These are phyloP conservation scores for Citrullus amarus DNA, from an alignment of 306 rosid genomes.

Conservation along the genomic window DNA sequence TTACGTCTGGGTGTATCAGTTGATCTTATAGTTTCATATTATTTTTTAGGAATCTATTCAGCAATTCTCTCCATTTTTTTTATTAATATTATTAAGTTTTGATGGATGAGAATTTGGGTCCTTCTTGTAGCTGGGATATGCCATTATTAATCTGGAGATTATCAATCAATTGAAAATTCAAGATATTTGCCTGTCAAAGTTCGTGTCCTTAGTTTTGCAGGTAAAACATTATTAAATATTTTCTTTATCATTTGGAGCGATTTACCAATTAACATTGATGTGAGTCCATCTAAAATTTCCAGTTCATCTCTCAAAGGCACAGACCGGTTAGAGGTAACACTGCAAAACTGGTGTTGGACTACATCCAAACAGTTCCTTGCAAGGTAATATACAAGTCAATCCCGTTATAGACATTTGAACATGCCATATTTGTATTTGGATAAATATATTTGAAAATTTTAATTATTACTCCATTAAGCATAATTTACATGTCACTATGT, in stretches of 20 bases:
- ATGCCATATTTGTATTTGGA: background rate
- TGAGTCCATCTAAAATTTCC: conserved; percentile 19
- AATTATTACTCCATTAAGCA: background rate
- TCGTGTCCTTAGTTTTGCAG: conserved; percentile 57
- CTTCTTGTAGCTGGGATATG: conserved; percentile 73
- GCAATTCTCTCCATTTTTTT: background rate
- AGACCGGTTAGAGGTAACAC: conserved; percentile 72
- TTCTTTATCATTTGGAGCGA: background rate
- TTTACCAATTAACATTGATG: background rate
- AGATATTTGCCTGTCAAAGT: conserved; percentile 54
- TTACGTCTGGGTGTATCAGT: background rate
- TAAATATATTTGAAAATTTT: background rate
- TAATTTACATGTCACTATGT: background rate
- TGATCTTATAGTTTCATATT: background rate
- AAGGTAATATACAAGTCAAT: conserved; percentile 37
- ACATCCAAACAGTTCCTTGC: conserved; percentile 54
- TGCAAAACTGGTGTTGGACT: conserved; percentile 53
- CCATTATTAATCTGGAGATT: conserved; percentile 54
- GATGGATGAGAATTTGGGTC: conserved; percentile 6
- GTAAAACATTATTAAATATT: conserved; percentile 27
- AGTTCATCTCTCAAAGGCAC: conserved; percentile 87
- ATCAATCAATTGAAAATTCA: conserved; percentile 37
- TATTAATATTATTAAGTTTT: background rate
- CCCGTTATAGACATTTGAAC: background rate
- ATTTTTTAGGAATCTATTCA: background rate